These are phyloP conservation scores for Rickenella mellea DNA, from an alignment of 768 basidiomycete genomes.

Conservation along the genomic window DNA sequence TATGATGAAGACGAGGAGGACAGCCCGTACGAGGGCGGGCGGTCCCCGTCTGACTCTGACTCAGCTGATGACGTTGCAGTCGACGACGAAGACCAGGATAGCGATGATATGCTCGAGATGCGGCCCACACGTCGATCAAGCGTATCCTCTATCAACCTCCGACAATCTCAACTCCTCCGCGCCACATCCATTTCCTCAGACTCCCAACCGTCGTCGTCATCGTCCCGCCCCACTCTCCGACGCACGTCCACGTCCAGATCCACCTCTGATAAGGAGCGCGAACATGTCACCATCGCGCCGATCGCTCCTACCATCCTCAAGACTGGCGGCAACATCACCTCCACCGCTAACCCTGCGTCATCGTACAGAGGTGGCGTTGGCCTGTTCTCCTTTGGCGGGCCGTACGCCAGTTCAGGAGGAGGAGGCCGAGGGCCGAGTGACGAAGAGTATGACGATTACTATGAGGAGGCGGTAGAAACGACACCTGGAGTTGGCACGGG, in stretches of 20 bases:
- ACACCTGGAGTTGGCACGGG: conserved; percentile 6
- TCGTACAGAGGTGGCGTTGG: conserved; percentile 28
- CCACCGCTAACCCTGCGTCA: conserved; percentile 12
- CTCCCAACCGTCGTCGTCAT: conserved; percentile 3
- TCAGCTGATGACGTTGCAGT: background rate
- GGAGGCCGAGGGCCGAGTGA: conserved; percentile 28
- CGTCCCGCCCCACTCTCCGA: conserved; percentile 17
- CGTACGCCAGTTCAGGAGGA: conserved; percentile 34
- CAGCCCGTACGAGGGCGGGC: conserved; percentile 4
- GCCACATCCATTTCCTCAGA: background rate
- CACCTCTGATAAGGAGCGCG: conserved; percentile 24
- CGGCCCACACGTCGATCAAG: too few relatives aligned
- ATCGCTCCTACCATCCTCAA: conserved; percentile 84
- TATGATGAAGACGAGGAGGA: conserved; percentile 14
- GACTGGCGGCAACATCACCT: conserved; percentile 27
- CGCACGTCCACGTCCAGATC: conserved; percentile 15
- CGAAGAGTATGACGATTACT: conserved; percentile 19
- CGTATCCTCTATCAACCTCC: too few relatives aligned
- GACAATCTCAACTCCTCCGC: conserved; percentile 16
- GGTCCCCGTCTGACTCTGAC: background rate
- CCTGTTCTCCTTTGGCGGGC: background rate
- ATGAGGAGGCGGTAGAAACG: conserved; percentile 12
- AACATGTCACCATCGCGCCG: conserved; percentile 60
- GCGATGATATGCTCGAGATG: conserved; percentile 6
- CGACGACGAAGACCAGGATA: conserved; percentile 10